A percentile compares a stretch with the other conserved stretches of the same genome.
Evolutionary conservation across 2,329 filamentous ascomycete species (phyloP).

Genomic region (Decorospora gaudefroyi): DNA sequence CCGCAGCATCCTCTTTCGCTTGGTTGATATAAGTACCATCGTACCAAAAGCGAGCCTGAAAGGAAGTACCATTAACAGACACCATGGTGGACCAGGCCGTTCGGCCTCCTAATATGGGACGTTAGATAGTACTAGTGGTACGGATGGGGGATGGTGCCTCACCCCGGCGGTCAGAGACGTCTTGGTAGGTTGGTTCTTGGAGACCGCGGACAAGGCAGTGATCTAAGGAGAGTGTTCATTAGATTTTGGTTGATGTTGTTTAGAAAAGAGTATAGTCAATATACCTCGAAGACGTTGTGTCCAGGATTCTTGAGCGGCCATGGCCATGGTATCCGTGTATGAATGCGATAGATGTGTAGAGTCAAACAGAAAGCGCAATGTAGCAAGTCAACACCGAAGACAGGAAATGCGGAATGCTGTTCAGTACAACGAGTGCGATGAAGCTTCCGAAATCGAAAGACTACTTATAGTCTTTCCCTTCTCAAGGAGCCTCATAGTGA

Average conservation of each 20-base stretch:
- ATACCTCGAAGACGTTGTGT: conserved; percentile 38
- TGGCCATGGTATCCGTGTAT: conserved; percentile 11
- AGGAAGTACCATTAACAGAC: conserved; percentile 31
- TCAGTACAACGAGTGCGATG: conserved; percentile 2
- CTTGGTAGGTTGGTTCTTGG: conserved; percentile 39
- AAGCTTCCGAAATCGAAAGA: background rate
- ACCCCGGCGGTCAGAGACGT: conserved; percentile 48
- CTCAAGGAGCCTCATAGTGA: conserved; percentile 10
- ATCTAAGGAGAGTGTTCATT: conserved; percentile 28
- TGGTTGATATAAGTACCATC: conserved; percentile 41
- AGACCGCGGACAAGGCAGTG: conserved; percentile 36
- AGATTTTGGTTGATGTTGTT: background rate
- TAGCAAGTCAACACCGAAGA: background rate
- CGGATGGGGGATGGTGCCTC: conserved; percentile 4
- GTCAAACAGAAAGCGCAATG: background rate
- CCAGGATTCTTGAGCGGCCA: conserved; percentile 31
- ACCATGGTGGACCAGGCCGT: conserved; percentile 46
- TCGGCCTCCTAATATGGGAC: conserved; percentile 35
- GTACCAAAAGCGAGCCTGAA: conserved; percentile 47
- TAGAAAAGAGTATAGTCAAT: conserved; percentile 1
- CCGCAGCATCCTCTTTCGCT: conserved; percentile 46
- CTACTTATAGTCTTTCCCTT: conserved; percentile 15
- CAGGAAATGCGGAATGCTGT: conserved; percentile 1
- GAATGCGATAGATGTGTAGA: background rate
- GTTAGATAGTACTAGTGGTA: conserved; percentile 4